Evolutionary conservation across 495 filamentous ascomycete species (phyloP), one percentile per base, ranked within the genome.

Genomic region (Penicillium taxi): DNA sequence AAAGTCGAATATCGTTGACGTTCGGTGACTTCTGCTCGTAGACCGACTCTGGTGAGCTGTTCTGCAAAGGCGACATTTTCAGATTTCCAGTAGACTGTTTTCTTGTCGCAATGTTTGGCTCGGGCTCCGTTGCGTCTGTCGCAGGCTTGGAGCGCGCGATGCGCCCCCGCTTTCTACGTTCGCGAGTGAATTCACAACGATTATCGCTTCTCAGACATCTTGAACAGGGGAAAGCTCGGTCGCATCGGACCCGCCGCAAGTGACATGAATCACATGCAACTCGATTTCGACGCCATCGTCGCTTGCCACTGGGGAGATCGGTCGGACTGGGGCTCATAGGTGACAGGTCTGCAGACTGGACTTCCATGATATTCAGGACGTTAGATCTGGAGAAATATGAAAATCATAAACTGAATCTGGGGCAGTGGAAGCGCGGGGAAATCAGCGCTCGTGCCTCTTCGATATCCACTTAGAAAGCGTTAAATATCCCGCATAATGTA

Each of bases 251-350:
- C 9, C 66, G 64, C 13, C 66, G 66, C 4, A 56, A 46, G 29
- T 70, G 66, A 37, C 66, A 70, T 6, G 64, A 61, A 39, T 70
- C 64, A 42, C 66, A 70, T 17, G 66, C 66, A 9, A 70, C 61
- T 25, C 59, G 59, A 37, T 70, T 70, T 9, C 66, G 63, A 20
- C 63, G 61, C 66, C 64, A 67, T 36, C 64, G 59, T 40, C 59
- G 59, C 37, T 67, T 70, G 28, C 61, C 60, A 38, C 55, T 55
- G 6, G 50, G 31, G 14, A 62, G 47, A 6, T 65, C 56, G 17
- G 53, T 40, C 19, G 56, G 38, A 29, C 44, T 50, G 34, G 45
- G 48, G 24, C 42, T 45, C 9, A 35, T 41, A 40, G 43, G 28
- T 16, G 31, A 32, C 26, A 32, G 39, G 29, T 61, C 55, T 50